Evolutionary conservation across 2,329 filamentous ascomycete species (phyloP).

Genomic region (Talaromyces sp.): DNA sequence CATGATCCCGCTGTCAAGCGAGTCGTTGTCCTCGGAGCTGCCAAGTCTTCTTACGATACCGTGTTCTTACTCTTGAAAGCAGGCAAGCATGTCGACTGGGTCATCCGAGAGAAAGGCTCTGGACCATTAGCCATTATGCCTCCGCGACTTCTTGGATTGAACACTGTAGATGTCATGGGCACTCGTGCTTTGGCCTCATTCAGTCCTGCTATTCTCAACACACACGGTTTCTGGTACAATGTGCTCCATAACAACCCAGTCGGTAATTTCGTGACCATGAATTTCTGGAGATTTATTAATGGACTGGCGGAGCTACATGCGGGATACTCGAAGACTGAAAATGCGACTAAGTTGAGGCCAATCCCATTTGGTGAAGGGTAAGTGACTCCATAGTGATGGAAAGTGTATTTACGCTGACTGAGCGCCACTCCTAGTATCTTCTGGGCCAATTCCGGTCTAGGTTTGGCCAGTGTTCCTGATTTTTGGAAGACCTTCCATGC

Average conservation of each 20-base stretch:
- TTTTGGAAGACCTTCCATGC: conserved; percentile 6
- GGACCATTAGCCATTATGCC: conserved; percentile 3
- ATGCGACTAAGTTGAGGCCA: not conserved
- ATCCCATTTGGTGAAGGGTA: not conserved
- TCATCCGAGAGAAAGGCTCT: not conserved
- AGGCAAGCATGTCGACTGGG: conserved; percentile 5
- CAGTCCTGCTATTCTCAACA: conserved; percentile 5
- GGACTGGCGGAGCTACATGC: not conserved
- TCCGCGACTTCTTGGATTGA: not conserved
- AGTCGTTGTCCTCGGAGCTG: not conserved
- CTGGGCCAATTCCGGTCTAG: not conserved
- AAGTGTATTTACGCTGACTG: not conserved
- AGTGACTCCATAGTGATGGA: not conserved
- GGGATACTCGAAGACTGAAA: not conserved
- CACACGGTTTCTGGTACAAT: not conserved
- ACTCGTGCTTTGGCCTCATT: conserved; percentile 3
- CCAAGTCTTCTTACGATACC: conserved; percentile 5
- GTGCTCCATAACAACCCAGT: not conserved
- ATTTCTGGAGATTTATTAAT: not conserved
- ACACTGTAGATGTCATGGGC: conserved; percentile 7
- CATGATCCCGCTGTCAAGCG: not conserved
- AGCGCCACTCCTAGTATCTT: not conserved
- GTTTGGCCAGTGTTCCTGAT: not conserved
- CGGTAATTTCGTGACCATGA: not conserved
- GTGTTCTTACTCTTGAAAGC: conserved; percentile 1